phyloP scores from a whole-genome alignment of 495 filamentous ascomycete genomes.

The Aspergillus steynii region DNA sequence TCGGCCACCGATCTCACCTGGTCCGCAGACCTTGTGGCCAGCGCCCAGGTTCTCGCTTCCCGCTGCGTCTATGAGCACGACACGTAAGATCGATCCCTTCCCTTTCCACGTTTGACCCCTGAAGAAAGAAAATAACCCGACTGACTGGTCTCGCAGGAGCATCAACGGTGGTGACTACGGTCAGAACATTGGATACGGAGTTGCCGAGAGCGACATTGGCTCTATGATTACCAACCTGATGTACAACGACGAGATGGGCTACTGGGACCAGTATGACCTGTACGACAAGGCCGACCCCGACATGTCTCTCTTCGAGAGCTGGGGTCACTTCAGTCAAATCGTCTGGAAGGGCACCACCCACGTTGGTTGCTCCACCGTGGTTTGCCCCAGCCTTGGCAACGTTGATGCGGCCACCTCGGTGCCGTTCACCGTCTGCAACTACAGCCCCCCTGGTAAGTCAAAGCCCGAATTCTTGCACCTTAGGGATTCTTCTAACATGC shows the following conservation, averaged over 20 bases:
- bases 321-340: slow-evolving; percentile 90
- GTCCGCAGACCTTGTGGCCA: slow-evolving; percentile 60
- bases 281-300: slow-evolving; percentile 50
- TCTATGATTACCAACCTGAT: slow-evolving; percentile 71
- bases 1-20: slow-evolving; percentile 64
- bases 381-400: slow-evolving; percentile 53
- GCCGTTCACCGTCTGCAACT: slow-evolving; percentile 86
- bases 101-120: neutral
- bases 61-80: slow-evolving; percentile 75
- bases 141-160: slow-evolving; percentile 24
- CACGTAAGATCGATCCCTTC: slow-evolving; percentile 60
- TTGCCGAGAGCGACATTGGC: slow-evolving; percentile 49
- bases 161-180: slow-evolving; percentile 69
- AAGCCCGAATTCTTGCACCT: neutral
- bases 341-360: slow-evolving; percentile 74
- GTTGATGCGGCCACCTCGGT: slow-evolving; percentile 47
- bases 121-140: slow-evolving; percentile 2
- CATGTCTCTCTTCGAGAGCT: slow-evolving; percentile 63
- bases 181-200: slow-evolving; percentile 75
- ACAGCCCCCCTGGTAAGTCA: slow-evolving; percentile 62
- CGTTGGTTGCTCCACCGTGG: slow-evolving; percentile 71
- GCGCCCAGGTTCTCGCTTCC: slow-evolving; percentile 53
- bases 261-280: slow-evolving; percentile 34
- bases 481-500: slow-evolving; percentile 22
- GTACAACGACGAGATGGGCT: slow-evolving; percentile 76